phyloP scores from a whole-genome alignment of 306 rosid genomes.

The Dryas octopetala region DNA sequence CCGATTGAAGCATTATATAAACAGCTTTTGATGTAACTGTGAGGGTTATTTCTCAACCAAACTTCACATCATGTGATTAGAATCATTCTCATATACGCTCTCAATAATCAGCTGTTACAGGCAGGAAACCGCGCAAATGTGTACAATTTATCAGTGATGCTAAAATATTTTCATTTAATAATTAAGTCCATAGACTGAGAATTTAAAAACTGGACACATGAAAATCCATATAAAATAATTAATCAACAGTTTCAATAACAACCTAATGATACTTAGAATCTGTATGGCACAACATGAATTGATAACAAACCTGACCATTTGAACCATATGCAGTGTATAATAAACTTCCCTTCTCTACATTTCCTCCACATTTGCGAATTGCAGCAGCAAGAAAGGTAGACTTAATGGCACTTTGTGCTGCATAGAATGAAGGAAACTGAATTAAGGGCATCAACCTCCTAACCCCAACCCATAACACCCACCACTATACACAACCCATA shows the following conservation, averaged over 20 bases:
- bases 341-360: constrained; percentile 77
- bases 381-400: constrained; percentile 84
- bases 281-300: neutral
- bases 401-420: constrained; percentile 85
- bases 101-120: neutral
- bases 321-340: constrained; percentile 90
- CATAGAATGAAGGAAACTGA: constrained; percentile 26
- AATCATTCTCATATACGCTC: neutral
- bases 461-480: neutral
- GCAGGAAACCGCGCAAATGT: too few species aligned
- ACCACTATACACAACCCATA: neutral
- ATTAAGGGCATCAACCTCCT: constrained; percentile 13
- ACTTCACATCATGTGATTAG: neutral
- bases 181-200: neutral
- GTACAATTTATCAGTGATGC: too few species aligned
- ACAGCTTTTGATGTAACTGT: neutral
- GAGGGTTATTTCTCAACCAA: neutral
- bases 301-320: constrained; percentile 73
- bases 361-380: constrained; percentile 91
- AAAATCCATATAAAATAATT: neutral
- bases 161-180: too few species aligned
- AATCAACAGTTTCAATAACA: neutral
- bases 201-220: neutral
- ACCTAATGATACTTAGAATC: neutral
- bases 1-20: neutral